Evolutionary conservation across 345 rosid species (phyloP).

Genomic region (Gossypium sturtianum): DNA sequence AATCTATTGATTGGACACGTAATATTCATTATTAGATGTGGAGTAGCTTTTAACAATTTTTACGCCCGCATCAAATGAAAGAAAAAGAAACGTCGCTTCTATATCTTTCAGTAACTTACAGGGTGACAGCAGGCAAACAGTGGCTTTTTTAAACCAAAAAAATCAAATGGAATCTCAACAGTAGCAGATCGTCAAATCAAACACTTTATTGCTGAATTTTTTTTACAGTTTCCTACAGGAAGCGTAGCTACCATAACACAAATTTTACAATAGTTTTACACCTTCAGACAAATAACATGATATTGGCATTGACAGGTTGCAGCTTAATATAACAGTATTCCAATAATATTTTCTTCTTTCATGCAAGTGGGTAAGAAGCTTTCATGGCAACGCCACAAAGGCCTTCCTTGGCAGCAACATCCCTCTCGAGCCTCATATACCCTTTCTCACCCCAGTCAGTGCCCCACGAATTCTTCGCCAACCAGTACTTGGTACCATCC

Average conservation of each 20-base stretch:
- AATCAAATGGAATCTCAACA: background rate
- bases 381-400: conserved; percentile 38
- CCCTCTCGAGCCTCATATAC: conserved; percentile 29
- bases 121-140: background rate
- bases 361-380: conserved; percentile 29
- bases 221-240: background rate
- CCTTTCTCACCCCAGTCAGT: conserved; percentile 33
- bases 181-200: background rate
- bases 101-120: background rate
- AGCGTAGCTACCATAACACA: background rate
- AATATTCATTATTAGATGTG: too few species aligned
- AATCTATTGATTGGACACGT: too few species aligned
- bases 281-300: background rate
- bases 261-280: background rate
- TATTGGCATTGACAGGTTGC: background rate
- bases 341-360: background rate
- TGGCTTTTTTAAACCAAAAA: background rate
- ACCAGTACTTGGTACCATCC: conserved; percentile 30
- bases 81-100: background rate
- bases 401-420: conserved; percentile 10
- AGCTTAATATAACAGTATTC: background rate
- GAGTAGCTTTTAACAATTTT: too few species aligned
- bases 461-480: conserved; percentile 33
- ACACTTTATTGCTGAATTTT: background rate
- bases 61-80: too few species aligned